Conservation (phyloP, 345 rosid species). For the Triadica sebifera region DNA sequence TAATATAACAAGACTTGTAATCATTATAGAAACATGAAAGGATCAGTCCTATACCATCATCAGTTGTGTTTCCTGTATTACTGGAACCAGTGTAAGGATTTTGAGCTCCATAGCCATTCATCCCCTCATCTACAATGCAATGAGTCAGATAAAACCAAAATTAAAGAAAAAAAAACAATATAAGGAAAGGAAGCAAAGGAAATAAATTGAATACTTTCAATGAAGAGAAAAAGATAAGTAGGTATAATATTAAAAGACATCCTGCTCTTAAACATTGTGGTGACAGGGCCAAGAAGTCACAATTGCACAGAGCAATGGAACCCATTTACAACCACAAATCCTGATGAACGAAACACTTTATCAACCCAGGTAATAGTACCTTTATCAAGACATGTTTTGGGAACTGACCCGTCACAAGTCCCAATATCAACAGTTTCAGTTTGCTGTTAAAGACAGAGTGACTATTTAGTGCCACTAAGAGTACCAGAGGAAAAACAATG, state of each 20-base stretch:
- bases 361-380: constrained; percentile 38
- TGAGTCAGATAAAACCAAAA: constrained; percentile 1
- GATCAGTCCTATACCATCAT: constrained; percentile 46
- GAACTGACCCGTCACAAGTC: constrained; percentile 59
- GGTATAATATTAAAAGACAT: not conserved
- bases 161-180: not conserved
- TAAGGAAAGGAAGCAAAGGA: not conserved
- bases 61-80: constrained; percentile 40
- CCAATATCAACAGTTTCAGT: constrained; percentile 62
- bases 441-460: constrained; percentile 34
- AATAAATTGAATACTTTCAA: constrained; percentile 8
- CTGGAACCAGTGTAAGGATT: constrained; percentile 37
- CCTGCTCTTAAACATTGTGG: not conserved
- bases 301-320: not conserved
- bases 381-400: constrained; percentile 50
- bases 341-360: not conserved
- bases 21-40: not conserved
- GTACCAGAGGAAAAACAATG: constrained; percentile 9
- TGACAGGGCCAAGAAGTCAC: not conserved
- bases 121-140: constrained; percentile 45
- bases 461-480: not conserved
- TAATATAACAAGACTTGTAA: not conserved
- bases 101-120: constrained; percentile 42
- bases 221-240: not conserved
- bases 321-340: not conserved